Evolutionary conservation across 2,329 filamentous ascomycete genomes (phyloP).

Genomic region (Aphanocladium album): DNA sequence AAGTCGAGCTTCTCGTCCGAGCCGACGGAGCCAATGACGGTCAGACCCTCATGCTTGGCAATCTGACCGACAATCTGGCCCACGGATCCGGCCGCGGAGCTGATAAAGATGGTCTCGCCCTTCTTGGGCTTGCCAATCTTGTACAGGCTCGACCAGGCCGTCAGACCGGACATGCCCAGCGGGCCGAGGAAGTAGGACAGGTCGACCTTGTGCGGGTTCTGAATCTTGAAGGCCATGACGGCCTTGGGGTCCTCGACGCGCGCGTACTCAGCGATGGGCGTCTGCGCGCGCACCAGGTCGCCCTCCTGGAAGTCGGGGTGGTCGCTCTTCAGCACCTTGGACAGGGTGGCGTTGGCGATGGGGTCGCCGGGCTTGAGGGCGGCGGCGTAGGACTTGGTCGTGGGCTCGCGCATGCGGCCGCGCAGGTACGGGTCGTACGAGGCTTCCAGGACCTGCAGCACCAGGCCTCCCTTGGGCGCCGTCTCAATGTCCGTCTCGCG

Average conservation of each 20-base stretch:
- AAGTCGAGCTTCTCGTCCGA: constrained; percentile 75
- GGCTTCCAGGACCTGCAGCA: constrained; percentile 66
- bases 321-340: constrained; percentile 67
- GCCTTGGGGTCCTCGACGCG: constrained; percentile 42
- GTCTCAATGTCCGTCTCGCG: constrained; percentile 61
- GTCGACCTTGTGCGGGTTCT: constrained; percentile 66
- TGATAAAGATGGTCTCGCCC: constrained; percentile 76
- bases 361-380: constrained; percentile 55
- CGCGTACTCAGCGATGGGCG: constrained; percentile 67
- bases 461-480: constrained; percentile 56
- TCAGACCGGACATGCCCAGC: constrained; percentile 57
- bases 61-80: constrained; percentile 80
- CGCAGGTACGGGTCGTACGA: constrained; percentile 85
- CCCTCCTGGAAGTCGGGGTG: constrained; percentile 57
- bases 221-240: constrained; percentile 45
- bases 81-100: constrained; percentile 73
- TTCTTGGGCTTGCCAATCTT: constrained; percentile 59
- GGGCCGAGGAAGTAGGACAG: constrained; percentile 65
- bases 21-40: constrained; percentile 75
- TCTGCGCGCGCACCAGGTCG: constrained; percentile 55
- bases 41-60: constrained; percentile 74
- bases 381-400: constrained; percentile 53
- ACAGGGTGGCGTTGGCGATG: constrained; percentile 59
- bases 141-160: constrained; percentile 64
- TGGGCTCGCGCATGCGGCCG: constrained; percentile 65